Evolutionary conservation across 148 eudicot genomes (phyloP).

Genomic region (Cornus kousa): DNA sequence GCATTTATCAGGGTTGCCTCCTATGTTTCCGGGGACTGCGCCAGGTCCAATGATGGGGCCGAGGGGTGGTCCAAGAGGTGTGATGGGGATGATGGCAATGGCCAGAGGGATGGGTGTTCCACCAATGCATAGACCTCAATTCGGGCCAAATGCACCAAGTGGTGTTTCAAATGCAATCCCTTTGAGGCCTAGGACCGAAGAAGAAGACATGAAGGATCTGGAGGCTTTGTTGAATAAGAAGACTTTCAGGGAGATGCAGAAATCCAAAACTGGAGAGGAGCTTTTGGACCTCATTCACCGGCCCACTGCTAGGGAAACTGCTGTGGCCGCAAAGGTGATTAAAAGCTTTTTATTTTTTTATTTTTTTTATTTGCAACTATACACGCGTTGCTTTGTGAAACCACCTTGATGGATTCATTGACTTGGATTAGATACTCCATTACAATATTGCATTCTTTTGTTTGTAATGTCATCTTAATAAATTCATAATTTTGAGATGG

Average conservation of each 20-base stretch:
- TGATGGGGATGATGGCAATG: slow-evolving; percentile 58
- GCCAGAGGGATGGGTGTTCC: slow-evolving; percentile 58
- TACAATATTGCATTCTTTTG: background rate
- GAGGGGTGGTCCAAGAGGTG: slow-evolving; percentile 26
- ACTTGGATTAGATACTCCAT: background rate
- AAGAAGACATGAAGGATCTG: slow-evolving; percentile 81
- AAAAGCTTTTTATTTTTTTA: background rate
- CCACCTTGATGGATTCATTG: background rate
- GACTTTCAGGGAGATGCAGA: slow-evolving; percentile 82
- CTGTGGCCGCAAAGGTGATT: slow-evolving; percentile 80
- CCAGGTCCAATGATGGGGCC: slow-evolving; percentile 49
- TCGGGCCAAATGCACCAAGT: slow-evolving; percentile 34
- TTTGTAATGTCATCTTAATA: background rate
- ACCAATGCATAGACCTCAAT: slow-evolving; percentile 64
- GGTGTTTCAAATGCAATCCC: slow-evolving; percentile 34
- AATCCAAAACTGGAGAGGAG: slow-evolving; percentile 96
- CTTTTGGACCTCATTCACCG: slow-evolving; percentile 79
- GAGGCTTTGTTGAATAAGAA: slow-evolving; percentile 82
- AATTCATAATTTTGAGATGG: background rate
- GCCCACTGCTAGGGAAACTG: slow-evolving; percentile 88
- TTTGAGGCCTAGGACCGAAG: slow-evolving; percentile 57
- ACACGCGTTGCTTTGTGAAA: background rate
- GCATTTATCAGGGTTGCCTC: slow-evolving; percentile 39
- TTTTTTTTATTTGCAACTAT: background rate
- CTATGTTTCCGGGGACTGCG: slow-evolving; percentile 38